These are phyloP conservation scores for Blastocrithidia nonstop DNA, from an alignment of 208 protist species.

Conservation along the genomic window DNA sequence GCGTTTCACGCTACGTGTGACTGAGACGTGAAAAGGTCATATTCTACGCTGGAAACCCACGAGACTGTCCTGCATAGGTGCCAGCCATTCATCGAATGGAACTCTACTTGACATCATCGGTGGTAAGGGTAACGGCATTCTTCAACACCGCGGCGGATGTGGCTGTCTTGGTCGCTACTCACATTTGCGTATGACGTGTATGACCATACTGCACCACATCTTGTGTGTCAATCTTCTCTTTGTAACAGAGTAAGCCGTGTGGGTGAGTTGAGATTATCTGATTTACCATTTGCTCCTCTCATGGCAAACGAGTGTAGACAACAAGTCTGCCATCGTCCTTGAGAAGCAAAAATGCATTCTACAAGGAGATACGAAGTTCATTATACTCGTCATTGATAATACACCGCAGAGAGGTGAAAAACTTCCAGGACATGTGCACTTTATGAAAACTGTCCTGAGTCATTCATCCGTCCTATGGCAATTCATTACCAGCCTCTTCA, in stretches of 20 bases:
- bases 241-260: constrained; percentile 66
- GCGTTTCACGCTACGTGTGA: constrained; percentile 19
- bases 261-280: constrained; percentile 45
- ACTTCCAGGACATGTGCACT: constrained; percentile 72
- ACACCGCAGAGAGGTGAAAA: constrained; percentile 61
- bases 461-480: constrained; percentile 61
- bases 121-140: constrained; percentile 38
- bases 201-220: constrained; percentile 48
- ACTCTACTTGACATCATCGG: constrained; percentile 51
- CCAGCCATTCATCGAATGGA: constrained; percentile 62
- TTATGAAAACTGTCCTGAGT: constrained; percentile 42
- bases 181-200: constrained; percentile 76
- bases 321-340: constrained; percentile 57
- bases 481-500: constrained; percentile 34
- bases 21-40: constrained; percentile 66
- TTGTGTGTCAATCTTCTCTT: constrained; percentile 29
- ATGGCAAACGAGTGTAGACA: constrained; percentile 45
- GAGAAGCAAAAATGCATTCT: constrained; percentile 54
- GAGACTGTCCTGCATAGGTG: constrained; percentile 59
- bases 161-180: constrained; percentile 34
- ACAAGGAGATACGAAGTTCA: constrained; percentile 46
- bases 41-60: constrained; percentile 78
- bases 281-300: constrained; percentile 68
- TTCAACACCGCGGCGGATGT: constrained; percentile 53
- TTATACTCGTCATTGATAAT: constrained; percentile 69